These are phyloP conservation scores for Golubevia sp. DNA, from an alignment of 1,284 basidiomycete species.

Conservation along the genomic window DNA sequence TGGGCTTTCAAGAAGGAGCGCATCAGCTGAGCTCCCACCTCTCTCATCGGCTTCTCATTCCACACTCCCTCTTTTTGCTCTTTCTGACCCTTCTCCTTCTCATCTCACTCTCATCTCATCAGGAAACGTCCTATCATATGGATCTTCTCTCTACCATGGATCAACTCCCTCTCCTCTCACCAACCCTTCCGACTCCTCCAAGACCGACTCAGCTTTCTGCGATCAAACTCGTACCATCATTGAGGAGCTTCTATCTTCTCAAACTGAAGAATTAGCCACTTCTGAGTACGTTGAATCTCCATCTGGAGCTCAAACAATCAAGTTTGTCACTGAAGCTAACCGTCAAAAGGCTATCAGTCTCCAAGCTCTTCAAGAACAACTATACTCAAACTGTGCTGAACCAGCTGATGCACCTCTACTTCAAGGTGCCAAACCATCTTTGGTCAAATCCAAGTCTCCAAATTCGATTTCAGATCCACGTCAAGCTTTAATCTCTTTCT, in stretches of 20 bases:
- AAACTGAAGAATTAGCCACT: slow-evolving; percentile 9
- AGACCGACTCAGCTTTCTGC: slow-evolving; percentile 15
- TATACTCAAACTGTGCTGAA: slow-evolving; percentile 34
- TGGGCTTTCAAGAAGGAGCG: too few relatives aligned
- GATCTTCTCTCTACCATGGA: slow-evolving; percentile 35
- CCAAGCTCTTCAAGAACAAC: slow-evolving; percentile 30
- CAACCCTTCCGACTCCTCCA: slow-evolving; percentile 18
- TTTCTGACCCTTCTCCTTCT: too few relatives aligned
- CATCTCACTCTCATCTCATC: slow-evolving; percentile 6
- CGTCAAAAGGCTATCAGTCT: neutral
- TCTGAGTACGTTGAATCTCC: slow-evolving; percentile 20
- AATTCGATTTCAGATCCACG: slow-evolving; percentile 28
- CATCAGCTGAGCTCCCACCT: neutral
- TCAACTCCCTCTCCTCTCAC: slow-evolving; percentile 27
- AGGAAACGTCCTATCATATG: slow-evolving; percentile 40
- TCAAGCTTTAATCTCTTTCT: slow-evolving; percentile 36
- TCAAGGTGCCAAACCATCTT: slow-evolving; percentile 24
- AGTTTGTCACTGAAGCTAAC: slow-evolving; percentile 22
- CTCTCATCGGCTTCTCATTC: too few relatives aligned
- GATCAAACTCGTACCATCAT: slow-evolving; percentile 19
- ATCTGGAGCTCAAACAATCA: slow-evolving; percentile 23
- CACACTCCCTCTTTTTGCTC: neutral
- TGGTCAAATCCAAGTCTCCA: slow-evolving; percentile 23
- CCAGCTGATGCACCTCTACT: slow-evolving; percentile 37
- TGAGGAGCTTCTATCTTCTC: slow-evolving; percentile 18